phyloP scores from a whole-genome alignment of 179 eudicot species.

The Corrigiola litoralis region DNA sequence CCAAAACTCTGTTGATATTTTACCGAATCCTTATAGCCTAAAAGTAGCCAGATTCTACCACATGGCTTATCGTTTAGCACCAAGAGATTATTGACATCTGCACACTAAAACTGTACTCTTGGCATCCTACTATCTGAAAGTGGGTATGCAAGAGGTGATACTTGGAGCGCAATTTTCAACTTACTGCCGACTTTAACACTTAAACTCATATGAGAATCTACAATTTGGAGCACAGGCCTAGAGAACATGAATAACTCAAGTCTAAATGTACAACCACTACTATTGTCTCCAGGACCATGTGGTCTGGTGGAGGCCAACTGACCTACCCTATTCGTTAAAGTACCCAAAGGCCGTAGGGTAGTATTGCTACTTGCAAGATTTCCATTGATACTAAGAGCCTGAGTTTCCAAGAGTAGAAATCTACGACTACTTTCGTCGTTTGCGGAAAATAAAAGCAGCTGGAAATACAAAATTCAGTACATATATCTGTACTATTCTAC shows the following conservation, averaged over 20 bases:
- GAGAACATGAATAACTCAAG: slow-evolving; percentile 16
- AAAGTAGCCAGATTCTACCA: no score
- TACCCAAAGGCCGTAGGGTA: neutral
- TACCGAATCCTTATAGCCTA: no score
- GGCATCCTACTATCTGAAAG: no score
- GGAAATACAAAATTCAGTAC: slow-evolving; percentile 1
- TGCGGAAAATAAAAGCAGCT: slow-evolving; percentile 20
- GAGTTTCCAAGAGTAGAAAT: slow-evolving; percentile 20
- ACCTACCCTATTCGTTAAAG: slow-evolving; percentile 11
- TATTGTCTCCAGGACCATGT: slow-evolving; percentile 15
- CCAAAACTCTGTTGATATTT: no score
- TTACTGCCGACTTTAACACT: neutral
- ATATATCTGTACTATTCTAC: slow-evolving; percentile 11
- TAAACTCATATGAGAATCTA: no score
- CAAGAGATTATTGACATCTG: no score
- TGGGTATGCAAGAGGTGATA: no score
- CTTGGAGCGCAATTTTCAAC: neutral
- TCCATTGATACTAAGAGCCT: slow-evolving; percentile 1
- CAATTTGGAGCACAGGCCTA: slow-evolving; percentile 1
- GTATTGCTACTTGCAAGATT: slow-evolving; percentile 1
- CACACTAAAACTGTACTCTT: no score
- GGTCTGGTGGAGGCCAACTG: slow-evolving; percentile 33
- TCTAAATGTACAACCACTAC: slow-evolving; percentile 8
- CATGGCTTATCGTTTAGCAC: no score
- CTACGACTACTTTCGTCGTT: neutral